Base-by-base conservation (phyloP, 1,284 basidiomycete species). In the Mycena citricolor region DNA sequence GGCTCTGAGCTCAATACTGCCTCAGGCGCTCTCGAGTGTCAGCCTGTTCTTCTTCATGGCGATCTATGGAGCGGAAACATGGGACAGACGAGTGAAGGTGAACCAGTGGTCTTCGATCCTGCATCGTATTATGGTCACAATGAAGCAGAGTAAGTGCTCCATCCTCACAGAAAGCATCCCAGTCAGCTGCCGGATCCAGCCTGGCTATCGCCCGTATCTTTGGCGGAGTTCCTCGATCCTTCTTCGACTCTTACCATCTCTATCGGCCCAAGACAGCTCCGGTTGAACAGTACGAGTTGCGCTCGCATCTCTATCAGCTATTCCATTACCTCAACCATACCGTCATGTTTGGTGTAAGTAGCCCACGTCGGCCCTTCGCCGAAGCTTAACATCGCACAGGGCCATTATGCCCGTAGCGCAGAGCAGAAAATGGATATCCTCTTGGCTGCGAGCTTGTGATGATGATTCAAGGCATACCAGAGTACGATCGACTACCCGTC, bases 241-340 rank as follows among this genome's bases (percentile, higher is more conserved):
- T 94, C 64, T 92, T 81, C 60, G 69, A 73, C 19, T 77, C 77
- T 20, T 94, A 94, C 57, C 86, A 93, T 54, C 54, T 77, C 32
- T 54, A 83, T 45, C 69, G 77, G 31, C 87, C 87, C 0, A 85
- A 82, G 57, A 75, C 79, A 0, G 72, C 86, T 39, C 90, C 90
- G 3, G 70, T 68, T 2, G 73, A 76, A 4, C 74, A 92, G 57
- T 90, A 91, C 57, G 73, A 76, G 19, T 66, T 86, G 38, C 76
- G 91, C 19, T 73, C 71, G 26, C 77, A 85, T 46, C 66, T 93
- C 21, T 94, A 94, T 58, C 83, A 92, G 64, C 67, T 93, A 30
- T 94, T 90, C 55, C 91, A 94, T 64, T 90, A 93, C 60, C 68
- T 94, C 50, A 94, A 94, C 56, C 88, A 90, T 56, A 84, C 86